These are phyloP conservation scores for Tolypocladium pustulatum DNA, from an alignment of 2,329 filamentous ascomycete species.

Conservation along the genomic window DNA sequence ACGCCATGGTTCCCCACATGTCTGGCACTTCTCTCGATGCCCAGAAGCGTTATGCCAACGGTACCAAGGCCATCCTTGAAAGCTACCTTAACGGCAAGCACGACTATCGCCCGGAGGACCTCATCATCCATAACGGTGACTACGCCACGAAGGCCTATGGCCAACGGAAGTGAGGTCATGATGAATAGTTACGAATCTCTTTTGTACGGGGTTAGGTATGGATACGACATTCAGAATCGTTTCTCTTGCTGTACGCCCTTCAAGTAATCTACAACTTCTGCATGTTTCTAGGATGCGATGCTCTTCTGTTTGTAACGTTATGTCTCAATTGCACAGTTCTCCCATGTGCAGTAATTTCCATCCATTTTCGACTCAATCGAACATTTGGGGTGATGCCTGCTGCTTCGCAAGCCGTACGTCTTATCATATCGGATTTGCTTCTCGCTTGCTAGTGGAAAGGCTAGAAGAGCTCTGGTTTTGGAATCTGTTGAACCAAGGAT, in stretches of 20 bases:
- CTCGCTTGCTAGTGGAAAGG: too few relatives aligned
- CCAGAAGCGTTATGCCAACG: slow-evolving; percentile 81
- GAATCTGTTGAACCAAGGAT: too few relatives aligned
- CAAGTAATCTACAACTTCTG: not conserved
- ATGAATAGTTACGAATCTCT: not conserved
- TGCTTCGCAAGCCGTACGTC: too few relatives aligned
- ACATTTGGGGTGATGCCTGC: too few relatives aligned
- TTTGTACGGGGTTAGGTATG: not conserved
- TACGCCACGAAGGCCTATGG: slow-evolving; percentile 95
- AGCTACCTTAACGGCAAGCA: slow-evolving; percentile 81
- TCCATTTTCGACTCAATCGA: too few relatives aligned
- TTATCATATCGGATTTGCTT: too few relatives aligned
- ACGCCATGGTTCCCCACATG: slow-evolving; percentile 99
- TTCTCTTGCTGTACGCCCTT: not conserved
- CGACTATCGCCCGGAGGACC: slow-evolving; percentile 82
- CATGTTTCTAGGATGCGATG: not conserved
- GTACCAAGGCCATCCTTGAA: slow-evolving; percentile 80
- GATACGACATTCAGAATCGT: not conserved
- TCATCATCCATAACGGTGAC: slow-evolving; percentile 82
- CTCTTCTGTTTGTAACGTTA: not conserved
- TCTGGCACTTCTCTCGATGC: slow-evolving; percentile 97
- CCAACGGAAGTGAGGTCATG: slow-evolving; percentile 43
- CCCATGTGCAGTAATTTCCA: too few relatives aligned
- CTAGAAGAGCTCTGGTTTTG: too few relatives aligned
- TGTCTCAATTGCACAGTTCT: not conserved